Percentiles rank a stretch among this genome's conserved stretches.
Conservation (phyloP, 2,329 filamentous ascomycete species). For the Cercospora berteroae region DNA sequence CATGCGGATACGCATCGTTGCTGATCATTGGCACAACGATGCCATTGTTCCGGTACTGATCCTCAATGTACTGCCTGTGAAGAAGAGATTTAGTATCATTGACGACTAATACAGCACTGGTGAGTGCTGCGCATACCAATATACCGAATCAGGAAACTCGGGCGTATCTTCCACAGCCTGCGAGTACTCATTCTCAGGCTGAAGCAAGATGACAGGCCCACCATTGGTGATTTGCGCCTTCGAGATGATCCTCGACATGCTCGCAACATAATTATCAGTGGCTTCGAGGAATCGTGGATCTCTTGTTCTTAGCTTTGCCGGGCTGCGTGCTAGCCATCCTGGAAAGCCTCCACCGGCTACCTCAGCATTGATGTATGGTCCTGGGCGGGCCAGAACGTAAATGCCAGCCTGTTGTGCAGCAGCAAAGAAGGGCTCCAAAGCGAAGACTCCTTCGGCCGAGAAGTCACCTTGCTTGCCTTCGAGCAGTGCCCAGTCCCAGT, state of each 20-base stretch:
- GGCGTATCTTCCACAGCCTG: slow-evolving; percentile 48
- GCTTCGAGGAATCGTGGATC: slow-evolving; percentile 62
- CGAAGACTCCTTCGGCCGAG: slow-evolving; percentile 68
- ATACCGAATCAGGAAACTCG: slow-evolving; percentile 63
- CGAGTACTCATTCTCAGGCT: slow-evolving; percentile 81
- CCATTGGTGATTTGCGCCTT: slow-evolving; percentile 78
- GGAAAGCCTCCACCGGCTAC: slow-evolving; percentile 74
- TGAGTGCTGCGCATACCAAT: slow-evolving; percentile 53
- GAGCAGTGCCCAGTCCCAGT: slow-evolving; percentile 73
- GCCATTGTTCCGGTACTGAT: slow-evolving; percentile 65
- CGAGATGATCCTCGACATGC: slow-evolving; percentile 66
- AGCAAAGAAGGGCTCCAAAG: slow-evolving; percentile 71
- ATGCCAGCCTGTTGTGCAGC: slow-evolving; percentile 71
- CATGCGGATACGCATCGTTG: slow-evolving; percentile 65
- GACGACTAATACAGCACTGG: too few relatives aligned
- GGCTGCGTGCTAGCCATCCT: slow-evolving; percentile 72
- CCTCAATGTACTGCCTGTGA: slow-evolving; percentile 49
- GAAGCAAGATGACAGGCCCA: slow-evolving; percentile 73
- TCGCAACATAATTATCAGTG: slow-evolving; percentile 64
- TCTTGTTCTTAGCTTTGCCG: slow-evolving; percentile 62
- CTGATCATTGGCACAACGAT: slow-evolving; percentile 72
- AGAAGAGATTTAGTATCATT: slow-evolving; percentile 39
- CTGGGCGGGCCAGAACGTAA: slow-evolving; percentile 63
- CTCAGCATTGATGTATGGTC: slow-evolving; percentile 69
- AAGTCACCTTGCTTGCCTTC: slow-evolving; percentile 72